Base-by-base conservation (phyloP, 345 rosid genomes). In the Salix viminalis region DNA sequence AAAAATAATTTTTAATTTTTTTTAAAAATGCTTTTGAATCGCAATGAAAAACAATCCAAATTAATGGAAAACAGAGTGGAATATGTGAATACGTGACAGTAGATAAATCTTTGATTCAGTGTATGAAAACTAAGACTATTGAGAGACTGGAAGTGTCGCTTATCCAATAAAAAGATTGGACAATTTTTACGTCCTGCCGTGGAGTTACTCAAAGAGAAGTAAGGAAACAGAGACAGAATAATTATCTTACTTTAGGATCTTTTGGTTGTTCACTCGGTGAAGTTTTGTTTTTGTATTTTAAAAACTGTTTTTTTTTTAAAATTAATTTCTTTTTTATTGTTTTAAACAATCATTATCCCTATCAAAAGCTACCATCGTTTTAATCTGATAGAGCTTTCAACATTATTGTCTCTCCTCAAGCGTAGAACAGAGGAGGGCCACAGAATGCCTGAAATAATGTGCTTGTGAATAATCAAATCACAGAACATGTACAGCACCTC, bases 331-430 rank as follows among this genome's bases (percentile, higher is more conserved):
- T 34, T 34, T 5, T 34, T 34, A 34, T 34, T 34, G 36, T 34
- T 34, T 34, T 34, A 32, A 32, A 32, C 34, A 34, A 34, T 34
- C 6, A 34, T 34, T 1, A 5, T 34, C 37, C 37, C 37, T 34
- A 34, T 34, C 37, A 6, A 34, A 34, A 34, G 37, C 37, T 34
- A 34, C 6, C 37, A 5, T 34, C 0, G 37, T 34, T 34, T 26
- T 26, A 26, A 26, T 26, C 28, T 26, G 28, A 1, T 26, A 26
- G 28, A 26, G 28, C 28, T 26, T 26, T 77, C 56, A 73, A 77
- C 75, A 76, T 71, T 50, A 80, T 82, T 82, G 82, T 78, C 83
- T 79, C 83, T 58, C 82, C 75, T 79, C 79, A 44, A 79, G 81
- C 64, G 81, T 77, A 46, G n/a, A 79, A 67, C 76, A 78, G 8